These are phyloP conservation scores for Atkinsonella hypoxylon DNA, from an alignment of 2,329 filamentous ascomycete species.

Conservation along the genomic window DNA sequence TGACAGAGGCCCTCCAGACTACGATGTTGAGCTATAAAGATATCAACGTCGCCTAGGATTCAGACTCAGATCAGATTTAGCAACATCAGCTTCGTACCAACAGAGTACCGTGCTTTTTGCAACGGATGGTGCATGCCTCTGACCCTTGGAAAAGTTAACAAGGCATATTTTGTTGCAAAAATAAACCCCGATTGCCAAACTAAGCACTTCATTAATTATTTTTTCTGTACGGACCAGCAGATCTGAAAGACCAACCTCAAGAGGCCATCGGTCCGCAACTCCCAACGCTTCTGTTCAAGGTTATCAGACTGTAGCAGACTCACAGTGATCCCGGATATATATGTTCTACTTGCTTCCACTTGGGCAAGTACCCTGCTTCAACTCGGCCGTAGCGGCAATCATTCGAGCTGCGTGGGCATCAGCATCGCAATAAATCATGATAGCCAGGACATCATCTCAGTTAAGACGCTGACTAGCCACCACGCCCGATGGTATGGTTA, in stretches of 20 bases:
- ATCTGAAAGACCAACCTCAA: conserved; percentile 30
- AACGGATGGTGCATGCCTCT: conserved; percentile 45
- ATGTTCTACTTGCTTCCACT: conserved; percentile 35
- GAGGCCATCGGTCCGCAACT: conserved; percentile 35
- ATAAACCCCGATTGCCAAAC: conserved; percentile 28
- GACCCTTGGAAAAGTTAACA: conserved; percentile 35
- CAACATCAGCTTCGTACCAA: conserved; percentile 35
- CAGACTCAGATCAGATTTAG: too few species aligned
- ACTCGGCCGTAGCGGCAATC: conserved; percentile 40
- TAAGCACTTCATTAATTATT: conserved; percentile 37
- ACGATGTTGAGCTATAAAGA: conserved; percentile 12
- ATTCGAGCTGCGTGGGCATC: conserved; percentile 49
- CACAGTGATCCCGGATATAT: conserved; percentile 40
- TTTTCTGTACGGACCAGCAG: conserved; percentile 25
- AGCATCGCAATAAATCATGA: conserved; percentile 39
- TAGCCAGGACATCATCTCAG: conserved; percentile 42
- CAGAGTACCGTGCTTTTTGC: conserved; percentile 44
- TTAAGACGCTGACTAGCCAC: conserved; percentile 47
- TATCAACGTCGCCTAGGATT: too few species aligned
- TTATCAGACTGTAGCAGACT: conserved; percentile 39
- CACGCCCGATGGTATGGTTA: conserved; percentile 34
- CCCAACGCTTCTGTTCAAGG: conserved; percentile 32
- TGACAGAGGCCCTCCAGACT: conserved; percentile 27
- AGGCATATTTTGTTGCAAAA: conserved; percentile 26
- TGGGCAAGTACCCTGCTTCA: conserved; percentile 19